phyloP scores from a whole-genome alignment of 768 basidiomycete species.

The Rhodotorula toruloides region DNA sequence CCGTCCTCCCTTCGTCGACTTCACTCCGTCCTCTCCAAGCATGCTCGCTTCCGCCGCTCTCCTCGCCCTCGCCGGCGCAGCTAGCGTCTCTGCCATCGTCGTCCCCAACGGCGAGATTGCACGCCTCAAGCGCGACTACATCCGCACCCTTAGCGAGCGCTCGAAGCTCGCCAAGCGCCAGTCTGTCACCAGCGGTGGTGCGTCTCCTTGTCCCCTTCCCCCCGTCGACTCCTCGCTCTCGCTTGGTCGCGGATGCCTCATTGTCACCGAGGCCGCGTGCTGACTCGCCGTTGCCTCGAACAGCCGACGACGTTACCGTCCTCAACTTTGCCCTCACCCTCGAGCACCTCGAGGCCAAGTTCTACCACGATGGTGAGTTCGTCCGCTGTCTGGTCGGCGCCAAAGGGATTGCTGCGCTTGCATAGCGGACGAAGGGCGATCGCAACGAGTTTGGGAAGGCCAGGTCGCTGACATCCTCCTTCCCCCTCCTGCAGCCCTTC shows the following conservation, averaged over 20 bases:
- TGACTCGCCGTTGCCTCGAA: background rate
- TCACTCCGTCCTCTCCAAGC: background rate
- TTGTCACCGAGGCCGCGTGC: background rate
- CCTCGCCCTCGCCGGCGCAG: conserved; percentile 29
- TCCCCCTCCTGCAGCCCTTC: conserved; percentile 42
- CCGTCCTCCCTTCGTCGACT: background rate
- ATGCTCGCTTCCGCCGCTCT: conserved; percentile 34
- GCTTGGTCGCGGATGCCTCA: no score
- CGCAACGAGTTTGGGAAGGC: no score
- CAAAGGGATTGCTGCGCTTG: no score
- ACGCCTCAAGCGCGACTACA: conserved; percentile 29
- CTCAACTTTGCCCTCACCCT: conserved; percentile 40
- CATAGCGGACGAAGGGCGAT: no score
- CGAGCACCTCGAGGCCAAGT: conserved; percentile 31
- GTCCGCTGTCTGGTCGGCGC: background rate
- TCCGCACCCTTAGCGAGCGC: conserved; percentile 9
- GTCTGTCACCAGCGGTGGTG: conserved; percentile 23
- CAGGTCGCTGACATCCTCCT: background rate
- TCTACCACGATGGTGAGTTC: conserved; percentile 16
- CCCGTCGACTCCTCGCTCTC: background rate
- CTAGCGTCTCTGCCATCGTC: conserved; percentile 19
- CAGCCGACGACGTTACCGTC: conserved; percentile 32
- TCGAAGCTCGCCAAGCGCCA: conserved; percentile 26
- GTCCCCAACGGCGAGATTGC: conserved; percentile 1
- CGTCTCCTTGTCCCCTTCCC: background rate